Evolutionary conservation across 495 filamentous ascomycete species (phyloP).

Genomic region (Immersiella caudata): DNA sequence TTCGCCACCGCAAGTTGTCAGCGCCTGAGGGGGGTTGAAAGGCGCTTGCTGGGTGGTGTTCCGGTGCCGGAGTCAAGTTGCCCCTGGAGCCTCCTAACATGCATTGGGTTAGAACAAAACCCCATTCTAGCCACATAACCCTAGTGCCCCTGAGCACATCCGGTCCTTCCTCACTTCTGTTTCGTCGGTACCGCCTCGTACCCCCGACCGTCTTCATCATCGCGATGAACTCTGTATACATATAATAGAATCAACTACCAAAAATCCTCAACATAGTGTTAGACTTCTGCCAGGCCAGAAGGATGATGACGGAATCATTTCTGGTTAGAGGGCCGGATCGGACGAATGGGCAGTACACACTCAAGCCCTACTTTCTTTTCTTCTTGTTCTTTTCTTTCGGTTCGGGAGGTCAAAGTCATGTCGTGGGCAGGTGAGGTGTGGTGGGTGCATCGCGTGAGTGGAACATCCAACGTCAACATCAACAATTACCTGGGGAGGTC

Average conservation of each 20-base stretch:
- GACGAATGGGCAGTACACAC: background rate
- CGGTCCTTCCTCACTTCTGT: background rate
- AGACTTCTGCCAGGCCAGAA: background rate
- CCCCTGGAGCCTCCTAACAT: no score
- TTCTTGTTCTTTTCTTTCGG: background rate
- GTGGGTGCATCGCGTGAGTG: background rate
- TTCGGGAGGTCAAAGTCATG: background rate
- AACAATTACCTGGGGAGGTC: background rate
- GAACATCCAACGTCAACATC: background rate
- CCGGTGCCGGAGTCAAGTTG: no score
- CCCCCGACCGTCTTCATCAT: slow-evolving; percentile 5
- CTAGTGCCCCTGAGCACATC: no score
- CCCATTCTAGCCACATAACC: no score
- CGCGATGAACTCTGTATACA: slow-evolving; percentile 3
- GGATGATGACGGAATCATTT: background rate
- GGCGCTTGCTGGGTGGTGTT: background rate
- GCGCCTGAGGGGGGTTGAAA: slow-evolving; percentile 32
- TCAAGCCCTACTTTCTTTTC: background rate
- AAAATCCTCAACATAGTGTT: background rate
- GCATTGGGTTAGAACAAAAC: no score
- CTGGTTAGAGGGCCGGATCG: background rate
- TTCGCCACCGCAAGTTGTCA: slow-evolving; percentile 44
- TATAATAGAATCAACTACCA: background rate
- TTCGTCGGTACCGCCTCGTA: background rate
- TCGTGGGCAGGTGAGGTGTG: no score